Percentiles rank a stretch among this genome's conserved stretches.
These are phyloP conservation scores for Yamadazyma ubonensis DNA, from an alignment of 805 yeast species.

Conservation along the genomic window DNA sequence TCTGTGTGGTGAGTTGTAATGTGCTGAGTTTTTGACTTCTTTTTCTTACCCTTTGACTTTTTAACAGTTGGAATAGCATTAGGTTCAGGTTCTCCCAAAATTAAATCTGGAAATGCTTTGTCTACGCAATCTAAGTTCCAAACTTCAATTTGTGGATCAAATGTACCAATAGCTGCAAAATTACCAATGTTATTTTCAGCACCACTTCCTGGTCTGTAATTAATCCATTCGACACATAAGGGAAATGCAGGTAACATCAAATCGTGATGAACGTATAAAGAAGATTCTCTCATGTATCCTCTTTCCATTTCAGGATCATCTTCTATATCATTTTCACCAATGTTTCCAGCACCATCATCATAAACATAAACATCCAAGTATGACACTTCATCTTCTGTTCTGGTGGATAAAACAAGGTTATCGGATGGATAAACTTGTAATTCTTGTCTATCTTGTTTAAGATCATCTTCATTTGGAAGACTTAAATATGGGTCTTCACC, in stretches of 20 bases:
- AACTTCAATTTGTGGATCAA: slow-evolving; percentile 95
- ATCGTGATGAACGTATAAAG: slow-evolving; percentile 92
- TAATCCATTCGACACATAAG: slow-evolving; percentile 92
- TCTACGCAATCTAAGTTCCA: slow-evolving; percentile 95
- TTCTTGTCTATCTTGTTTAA: slow-evolving; percentile 76
- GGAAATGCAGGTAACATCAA: slow-evolving; percentile 97
- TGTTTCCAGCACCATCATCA: slow-evolving; percentile 90
- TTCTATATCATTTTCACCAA: slow-evolving; percentile 66
- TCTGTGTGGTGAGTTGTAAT: slow-evolving; percentile 82
- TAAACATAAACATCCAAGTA: slow-evolving; percentile 90
- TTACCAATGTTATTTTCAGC: slow-evolving; percentile 58
- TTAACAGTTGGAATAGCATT: slow-evolving; percentile 37
- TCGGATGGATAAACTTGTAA: slow-evolving; percentile 86
- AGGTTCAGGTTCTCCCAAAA: slow-evolving; percentile 73
- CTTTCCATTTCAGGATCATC: slow-evolving; percentile 74
- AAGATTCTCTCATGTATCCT: slow-evolving; percentile 69
- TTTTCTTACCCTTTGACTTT: slow-evolving; percentile 51
- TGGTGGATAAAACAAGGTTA: slow-evolving; percentile 82
- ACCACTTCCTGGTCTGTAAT: slow-evolving; percentile 58
- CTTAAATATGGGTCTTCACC: slow-evolving; percentile 62
- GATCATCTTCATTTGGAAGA: slow-evolving; percentile 62
- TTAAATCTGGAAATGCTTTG: slow-evolving; percentile 90
- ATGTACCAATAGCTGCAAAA: slow-evolving; percentile 95
- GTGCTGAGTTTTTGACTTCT: slow-evolving; percentile 48
- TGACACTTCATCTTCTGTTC: slow-evolving; percentile 95